These are phyloP conservation scores for Fusarium buharicum DNA, from an alignment of 2,329 filamentous ascomycete genomes.

Conservation along the genomic window DNA sequence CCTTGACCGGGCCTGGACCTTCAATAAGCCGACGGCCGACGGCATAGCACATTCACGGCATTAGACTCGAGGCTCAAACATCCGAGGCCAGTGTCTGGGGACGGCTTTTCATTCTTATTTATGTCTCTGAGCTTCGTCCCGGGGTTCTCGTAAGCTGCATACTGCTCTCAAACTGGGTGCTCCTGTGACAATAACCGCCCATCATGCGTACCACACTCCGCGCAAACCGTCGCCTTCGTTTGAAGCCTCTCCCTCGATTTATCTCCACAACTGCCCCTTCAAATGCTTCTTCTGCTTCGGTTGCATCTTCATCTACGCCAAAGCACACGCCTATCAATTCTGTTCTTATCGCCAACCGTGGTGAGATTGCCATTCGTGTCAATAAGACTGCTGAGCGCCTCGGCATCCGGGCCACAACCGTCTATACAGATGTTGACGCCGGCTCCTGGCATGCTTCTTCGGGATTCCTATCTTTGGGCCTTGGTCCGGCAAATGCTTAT, in stretches of 20 bases:
- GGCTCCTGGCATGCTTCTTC: slow-evolving; percentile 87
- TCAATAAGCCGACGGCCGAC: slow-evolving; percentile 41
- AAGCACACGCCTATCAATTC: slow-evolving; percentile 70
- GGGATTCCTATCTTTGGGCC: slow-evolving; percentile 83
- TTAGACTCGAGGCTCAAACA: slow-evolving; percentile 28
- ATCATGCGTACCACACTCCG: slow-evolving; percentile 66
- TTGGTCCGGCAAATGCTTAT: slow-evolving; percentile 86
- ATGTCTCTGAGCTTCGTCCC: slow-evolving; percentile 14
- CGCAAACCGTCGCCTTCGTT: slow-evolving; percentile 60
- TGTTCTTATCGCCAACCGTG: slow-evolving; percentile 94
- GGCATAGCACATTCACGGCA: slow-evolving; percentile 46
- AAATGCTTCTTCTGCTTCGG: slow-evolving; percentile 48
- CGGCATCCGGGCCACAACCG: slow-evolving; percentile 90
- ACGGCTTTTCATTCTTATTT: slow-evolving; percentile 22
- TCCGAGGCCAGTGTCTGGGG: slow-evolving; percentile 13
- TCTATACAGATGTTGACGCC: slow-evolving; percentile 94
- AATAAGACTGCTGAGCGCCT: slow-evolving; percentile 87
- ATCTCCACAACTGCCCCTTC: slow-evolving; percentile 51
- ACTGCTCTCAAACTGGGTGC: slow-evolving; percentile 28
- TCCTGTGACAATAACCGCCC: slow-evolving; percentile 20
- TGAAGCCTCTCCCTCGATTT: slow-evolving; percentile 57
- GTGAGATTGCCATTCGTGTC: slow-evolving; percentile 95
- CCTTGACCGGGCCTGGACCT: slow-evolving; percentile 36
- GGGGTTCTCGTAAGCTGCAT: slow-evolving; percentile 21
- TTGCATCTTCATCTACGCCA: slow-evolving; percentile 47